phyloP scores from a whole-genome alignment of 345 rosid species.

The Populus davidiana region DNA sequence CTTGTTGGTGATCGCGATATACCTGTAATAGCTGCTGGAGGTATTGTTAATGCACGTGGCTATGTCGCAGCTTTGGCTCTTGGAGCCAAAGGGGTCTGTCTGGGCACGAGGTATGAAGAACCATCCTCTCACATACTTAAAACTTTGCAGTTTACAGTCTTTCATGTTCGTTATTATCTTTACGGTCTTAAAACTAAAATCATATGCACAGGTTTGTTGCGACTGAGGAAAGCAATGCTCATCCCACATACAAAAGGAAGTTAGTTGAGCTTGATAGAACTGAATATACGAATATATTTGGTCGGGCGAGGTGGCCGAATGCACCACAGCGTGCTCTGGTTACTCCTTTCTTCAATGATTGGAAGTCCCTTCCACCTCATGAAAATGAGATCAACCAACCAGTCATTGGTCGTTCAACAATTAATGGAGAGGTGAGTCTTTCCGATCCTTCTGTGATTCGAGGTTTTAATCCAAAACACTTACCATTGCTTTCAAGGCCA shows the following conservation, averaged over 20 bases:
- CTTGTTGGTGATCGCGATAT: conserved; percentile 50
- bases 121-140: neutral
- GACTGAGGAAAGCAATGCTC: conserved; percentile 79
- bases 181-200: neutral
- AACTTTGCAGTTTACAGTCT: too few species aligned
- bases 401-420: conserved; percentile 60
- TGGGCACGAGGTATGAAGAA: conserved; percentile 69
- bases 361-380: conserved; percentile 52
- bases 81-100: conserved; percentile 81
- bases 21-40: conserved; percentile 89
- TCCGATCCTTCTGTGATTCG: neutral
- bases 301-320: conserved; percentile 82
- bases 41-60: conserved; percentile 75
- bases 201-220: conserved; percentile 60
- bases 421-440: conserved; percentile 59
- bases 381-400: conserved; percentile 72
- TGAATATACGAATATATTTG: conserved; percentile 67
- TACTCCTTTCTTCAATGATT: conserved; percentile 63
- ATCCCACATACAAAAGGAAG: conserved; percentile 70
- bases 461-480: neutral
- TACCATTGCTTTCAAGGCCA: neutral
- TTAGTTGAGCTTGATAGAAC: conserved; percentile 63
- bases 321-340: conserved; percentile 74
- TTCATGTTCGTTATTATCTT: too few species aligned
- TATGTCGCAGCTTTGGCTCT: conserved; percentile 85